Conservation (phyloP, 2,329 filamentous ascomycete species). For the Nemania sp. region DNA sequence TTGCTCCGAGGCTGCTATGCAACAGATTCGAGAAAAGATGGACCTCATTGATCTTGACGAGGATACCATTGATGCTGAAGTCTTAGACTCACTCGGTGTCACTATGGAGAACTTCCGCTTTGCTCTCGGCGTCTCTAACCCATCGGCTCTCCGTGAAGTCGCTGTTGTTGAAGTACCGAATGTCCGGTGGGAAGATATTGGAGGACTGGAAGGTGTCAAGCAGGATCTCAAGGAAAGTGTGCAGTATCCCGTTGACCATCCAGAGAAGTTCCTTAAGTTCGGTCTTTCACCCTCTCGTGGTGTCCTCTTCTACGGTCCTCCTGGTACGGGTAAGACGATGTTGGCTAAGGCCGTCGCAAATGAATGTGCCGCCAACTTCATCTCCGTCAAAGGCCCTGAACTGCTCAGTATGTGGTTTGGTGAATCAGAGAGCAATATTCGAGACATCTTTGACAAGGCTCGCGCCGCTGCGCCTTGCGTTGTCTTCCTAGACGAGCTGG, state of each 20-base stretch:
- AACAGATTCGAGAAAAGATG: constrained; percentile 99
- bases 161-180: constrained; percentile 99
- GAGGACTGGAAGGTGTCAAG: constrained; percentile 98
- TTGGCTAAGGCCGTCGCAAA: constrained; percentile 99
- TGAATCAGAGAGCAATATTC: constrained; percentile 99
- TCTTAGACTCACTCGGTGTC: constrained; percentile 96
- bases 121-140: constrained; percentile 97
- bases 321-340: constrained; percentile 99
- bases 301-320: constrained; percentile 98
- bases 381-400: constrained; percentile 98
- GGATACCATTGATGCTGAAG: constrained; percentile 98
- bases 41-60: constrained; percentile 98
- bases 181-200: constrained; percentile 99
- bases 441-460: constrained; percentile 99
- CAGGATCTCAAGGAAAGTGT: constrained; percentile 99
- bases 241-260: constrained; percentile 98
- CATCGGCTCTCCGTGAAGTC: constrained; percentile 97
- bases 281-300: constrained; percentile 96
- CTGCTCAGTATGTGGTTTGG: constrained; percentile 99
- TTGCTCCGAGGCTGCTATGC: constrained; percentile 99
- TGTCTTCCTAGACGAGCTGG: constrained; percentile 98
- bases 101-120: constrained; percentile 99
- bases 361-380: constrained; percentile 99
- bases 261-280: constrained; percentile 99
- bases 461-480: constrained; percentile 97